Evolutionary conservation across 2,329 filamentous ascomycete species (phyloP), one percentile per base, ranked within the genome.

Genomic region (Ophiocordyceps camponoti-leonardi): DNA sequence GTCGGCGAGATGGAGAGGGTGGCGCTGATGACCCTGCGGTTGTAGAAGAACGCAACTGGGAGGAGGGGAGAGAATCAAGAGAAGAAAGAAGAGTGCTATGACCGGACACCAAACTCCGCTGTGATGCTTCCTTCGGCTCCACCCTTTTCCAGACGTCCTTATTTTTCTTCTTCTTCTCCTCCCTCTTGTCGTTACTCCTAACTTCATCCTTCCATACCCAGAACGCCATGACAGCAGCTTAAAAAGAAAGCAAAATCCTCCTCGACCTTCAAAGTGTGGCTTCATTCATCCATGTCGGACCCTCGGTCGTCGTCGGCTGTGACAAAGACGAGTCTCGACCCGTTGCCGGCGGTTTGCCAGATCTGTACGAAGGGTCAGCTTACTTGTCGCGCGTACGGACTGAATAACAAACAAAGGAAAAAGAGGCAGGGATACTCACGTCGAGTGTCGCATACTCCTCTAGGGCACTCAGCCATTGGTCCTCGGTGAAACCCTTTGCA

Each of bases 401-500:
- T 23, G 22, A 11, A 10, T 16, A 6, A 22, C 16, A 16, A 10
- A 19, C 12, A 40, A 10, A 19, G 23, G 11, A n/a, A 26, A 45
- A 8, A 33, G 4, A n/a, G 16, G 31, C 22, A 12, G 26, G 14
- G 19, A 57, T 52, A 81, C 88, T 86, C 70, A 96, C 92, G 69
- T 94, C 84, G 49, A 94, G 67, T 52, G 76, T 70, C 3, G 85
- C 81, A 64, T 98, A 96, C 68, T 94, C 90, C 50, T 94, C 82
- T 59, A 98, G 72, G 19, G 88, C 82, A 53, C 76, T 75, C 57
- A 84, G 73, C 67, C 94, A 87, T 63, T 98, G 88, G 63, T 96
- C 86, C 52, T 87, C 82, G 0, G 90, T 98, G 63, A 95, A 98
- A 3, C 92, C 92, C 73, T 94, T 95, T 45, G 88, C 92, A 55